A percentile compares a stretch with the other conserved stretches of the same genome.
These are phyloP conservation scores for Gastrodia elata DNA, from an alignment of 106 monocot genomes.

Conservation along the genomic window DNA sequence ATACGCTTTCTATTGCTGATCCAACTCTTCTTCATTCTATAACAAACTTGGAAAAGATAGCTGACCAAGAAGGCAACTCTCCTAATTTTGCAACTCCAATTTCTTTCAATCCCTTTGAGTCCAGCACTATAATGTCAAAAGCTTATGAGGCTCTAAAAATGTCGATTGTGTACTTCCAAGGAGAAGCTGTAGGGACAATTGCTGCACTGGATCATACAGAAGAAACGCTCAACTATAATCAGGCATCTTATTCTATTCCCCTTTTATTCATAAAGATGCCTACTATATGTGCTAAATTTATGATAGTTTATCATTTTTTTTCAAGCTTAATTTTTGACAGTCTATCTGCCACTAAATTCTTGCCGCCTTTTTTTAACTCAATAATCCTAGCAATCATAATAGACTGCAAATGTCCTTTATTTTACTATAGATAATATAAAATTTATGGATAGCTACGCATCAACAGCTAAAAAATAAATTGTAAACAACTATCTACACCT, in stretches of 20 bases:
- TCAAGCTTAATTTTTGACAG: too few species aligned
- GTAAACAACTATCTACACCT: too few species aligned
- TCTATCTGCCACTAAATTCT: too few species aligned
- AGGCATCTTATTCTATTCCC: conserved; percentile 10
- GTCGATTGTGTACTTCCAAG: conserved; percentile 31
- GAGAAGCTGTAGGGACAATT: conserved; percentile 39
- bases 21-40: neutral
- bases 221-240: conserved; percentile 50
- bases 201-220: conserved; percentile 45
- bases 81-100: conserved; percentile 1
- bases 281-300: too few species aligned
- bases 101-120: conserved; percentile 3
- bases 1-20: neutral
- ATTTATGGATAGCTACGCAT: too few species aligned
- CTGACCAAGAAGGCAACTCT: conserved; percentile 7
- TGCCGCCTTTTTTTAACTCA: too few species aligned
- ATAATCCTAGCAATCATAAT: too few species aligned
- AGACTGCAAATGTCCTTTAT: too few species aligned
- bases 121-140: conserved; percentile 11
- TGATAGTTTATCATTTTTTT: too few species aligned
- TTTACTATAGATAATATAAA: too few species aligned
- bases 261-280: too few species aligned
- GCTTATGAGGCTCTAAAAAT: conserved; percentile 35
- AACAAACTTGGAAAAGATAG: conserved; percentile 1
- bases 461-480: too few species aligned